Base-by-base conservation (phyloP, 1,139 yeast species). In the Lodderomyces metapsilosis region DNA sequence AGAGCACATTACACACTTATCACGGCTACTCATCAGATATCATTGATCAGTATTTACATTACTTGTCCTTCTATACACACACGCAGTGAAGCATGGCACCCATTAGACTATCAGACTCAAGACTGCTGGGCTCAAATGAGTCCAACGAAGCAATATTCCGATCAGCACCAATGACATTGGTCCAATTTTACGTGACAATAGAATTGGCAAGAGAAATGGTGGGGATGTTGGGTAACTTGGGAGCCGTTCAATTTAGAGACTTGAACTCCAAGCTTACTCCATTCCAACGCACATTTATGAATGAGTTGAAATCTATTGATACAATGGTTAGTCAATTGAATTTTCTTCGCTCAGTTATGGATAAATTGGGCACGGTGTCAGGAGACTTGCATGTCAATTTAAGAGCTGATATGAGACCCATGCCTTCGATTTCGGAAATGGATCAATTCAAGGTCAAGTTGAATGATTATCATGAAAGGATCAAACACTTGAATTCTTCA, bases 81-180 rank as follows among this genome's bases (percentile, higher is more conserved):
- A n/a, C n/a, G n/a, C n/a, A 8, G 8, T 24, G 9, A 13, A 18
- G 5, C 11, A 44, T 44, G 47, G 39, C 44, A 9, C 43, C 44
- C 3, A 41, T 44, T 12, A 36, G 44, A 40, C 34, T 34, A 38
- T 28, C 35, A 15, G 45, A 40, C 3, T 45, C 46, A 20, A 22
- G 22, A 11, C 16, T 27, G n/a, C n/a, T n/a, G n/a, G 20, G 27
- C 28, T 3, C 22, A 7, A 28, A 39, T 5, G 40, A 40, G 9
- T 40, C 36, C 31, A 39, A 46, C 12, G 69, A 64, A 43, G 67
- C 67, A 10, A 59, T 64, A 10, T 65, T 66, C 48, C 50, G 95
- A 66, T 87, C 97, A 42, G 97, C 98, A 66, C 95, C 94, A 44
- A 91, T 92, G 98, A 76, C 89, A 35, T 74, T 91, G 50, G 89